phyloP scores from a whole-genome alignment of 2,329 filamentous ascomycete species.

The Trichophyton verrucosum region DNA sequence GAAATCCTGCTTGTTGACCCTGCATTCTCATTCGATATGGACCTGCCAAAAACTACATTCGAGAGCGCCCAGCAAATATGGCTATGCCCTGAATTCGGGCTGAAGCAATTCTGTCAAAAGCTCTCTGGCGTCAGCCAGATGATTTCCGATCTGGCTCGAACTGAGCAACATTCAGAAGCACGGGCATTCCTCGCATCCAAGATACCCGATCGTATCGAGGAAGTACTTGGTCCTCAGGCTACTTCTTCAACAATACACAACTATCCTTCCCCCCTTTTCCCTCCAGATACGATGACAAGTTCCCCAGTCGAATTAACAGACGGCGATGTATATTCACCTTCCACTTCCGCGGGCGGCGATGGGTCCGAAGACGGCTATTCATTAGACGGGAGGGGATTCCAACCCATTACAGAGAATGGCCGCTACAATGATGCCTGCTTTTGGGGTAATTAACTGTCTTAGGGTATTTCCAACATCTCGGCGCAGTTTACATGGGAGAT shows the following conservation, averaged over 20 bases:
- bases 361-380: constrained; percentile 13
- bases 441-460: constrained; percentile 11
- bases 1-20: constrained; percentile 15
- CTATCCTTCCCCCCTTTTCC: constrained; percentile 6
- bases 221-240: constrained; percentile 12
- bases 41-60: constrained; percentile 13
- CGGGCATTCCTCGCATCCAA: constrained; percentile 13
- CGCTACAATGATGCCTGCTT: constrained; percentile 10
- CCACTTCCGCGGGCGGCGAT: constrained; percentile 10
- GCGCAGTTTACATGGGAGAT: background rate
- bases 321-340: constrained; percentile 10
- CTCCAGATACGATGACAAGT: constrained; percentile 8
- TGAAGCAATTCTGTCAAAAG: constrained; percentile 15
- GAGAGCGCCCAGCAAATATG: constrained; percentile 14
- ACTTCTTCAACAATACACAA: constrained; percentile 1
- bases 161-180: constrained; percentile 10
- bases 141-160: constrained; percentile 14
- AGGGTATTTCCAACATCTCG: background rate
- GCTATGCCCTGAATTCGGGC: constrained; percentile 12
- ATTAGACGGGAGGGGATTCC: constrained; percentile 9
- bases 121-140: constrained; percentile 14
- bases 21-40: constrained; percentile 13
- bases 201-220: constrained; percentile 14
- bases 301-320: constrained; percentile 11
- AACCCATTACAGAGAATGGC: constrained; percentile 8